phyloP scores from a whole-genome alignment of 1,139 yeast species.

The Geotrichum macrosporum region DNA sequence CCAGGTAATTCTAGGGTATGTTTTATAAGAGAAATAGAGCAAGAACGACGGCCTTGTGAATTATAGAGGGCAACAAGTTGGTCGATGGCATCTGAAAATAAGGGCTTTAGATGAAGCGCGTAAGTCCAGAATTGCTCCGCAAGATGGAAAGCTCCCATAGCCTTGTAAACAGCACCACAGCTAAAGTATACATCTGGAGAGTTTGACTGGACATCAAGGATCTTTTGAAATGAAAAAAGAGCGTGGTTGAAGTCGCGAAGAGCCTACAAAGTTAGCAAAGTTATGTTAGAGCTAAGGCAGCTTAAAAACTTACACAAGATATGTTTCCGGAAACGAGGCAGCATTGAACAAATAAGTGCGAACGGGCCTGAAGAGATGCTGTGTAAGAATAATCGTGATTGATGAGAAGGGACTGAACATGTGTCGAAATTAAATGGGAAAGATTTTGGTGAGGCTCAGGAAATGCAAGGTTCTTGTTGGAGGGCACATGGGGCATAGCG shows the following conservation, averaged over 20 bases:
- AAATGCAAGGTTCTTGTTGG: conserved; percentile 5
- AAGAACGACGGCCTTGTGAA: conserved; percentile 25
- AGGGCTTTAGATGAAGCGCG: conserved; percentile 26
- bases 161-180: conserved; percentile 27
- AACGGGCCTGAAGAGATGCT: conserved; percentile 6
- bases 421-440: conserved; percentile 9
- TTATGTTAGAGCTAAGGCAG: not conserved
- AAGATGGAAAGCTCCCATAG: conserved; percentile 21
- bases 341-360: conserved; percentile 26
- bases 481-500: conserved; percentile 10
- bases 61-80: conserved; percentile 28
- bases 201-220: conserved; percentile 21
- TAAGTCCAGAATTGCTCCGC: conserved; percentile 29
- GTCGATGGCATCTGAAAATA: conserved; percentile 33
- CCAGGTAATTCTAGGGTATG: conserved; percentile 15
- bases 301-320: conserved; percentile 27
- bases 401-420: conserved; percentile 17
- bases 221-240: conserved; percentile 19
- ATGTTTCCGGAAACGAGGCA: conserved; percentile 31
- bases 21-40: conserved; percentile 26
- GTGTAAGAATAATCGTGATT: conserved; percentile 5
- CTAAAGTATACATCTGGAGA: conserved; percentile 30
- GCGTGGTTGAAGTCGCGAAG: conserved; percentile 22
- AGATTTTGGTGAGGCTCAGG: conserved; percentile 5
- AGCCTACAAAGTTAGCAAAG: conserved; percentile 15